These are phyloP conservation scores for Mortierella sp. DNA, from an alignment of 371 early-diverging fungal genomes.

Conservation along the genomic window DNA sequence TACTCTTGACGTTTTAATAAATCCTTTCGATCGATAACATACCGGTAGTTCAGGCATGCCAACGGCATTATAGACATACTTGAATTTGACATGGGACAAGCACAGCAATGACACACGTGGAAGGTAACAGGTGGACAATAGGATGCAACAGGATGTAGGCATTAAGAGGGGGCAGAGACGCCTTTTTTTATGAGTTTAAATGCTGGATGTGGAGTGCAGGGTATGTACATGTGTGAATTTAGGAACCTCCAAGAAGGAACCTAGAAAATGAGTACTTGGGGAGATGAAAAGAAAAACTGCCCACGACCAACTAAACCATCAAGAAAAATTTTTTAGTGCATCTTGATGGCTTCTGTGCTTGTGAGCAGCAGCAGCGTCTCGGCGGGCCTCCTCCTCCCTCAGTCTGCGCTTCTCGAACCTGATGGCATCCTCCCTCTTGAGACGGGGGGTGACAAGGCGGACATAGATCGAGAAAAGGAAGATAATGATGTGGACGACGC, in stretches of 20 bases:
- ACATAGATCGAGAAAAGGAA: conserved; percentile 45
- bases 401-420: background rate
- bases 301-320: background rate
- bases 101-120: background rate
- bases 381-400: background rate
- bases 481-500: conserved; percentile 51
- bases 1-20: background rate
- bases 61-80: too few species aligned
- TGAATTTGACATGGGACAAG: background rate
- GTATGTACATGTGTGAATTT: background rate
- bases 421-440: conserved; percentile 27
- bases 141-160: background rate
- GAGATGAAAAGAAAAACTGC: background rate
- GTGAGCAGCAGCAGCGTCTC: background rate
- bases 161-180: background rate
- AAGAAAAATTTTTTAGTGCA: background rate
- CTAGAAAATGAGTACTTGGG: conserved; percentile 3
- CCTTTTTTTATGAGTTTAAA: background rate
- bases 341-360: background rate
- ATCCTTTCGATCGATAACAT: too few species aligned
- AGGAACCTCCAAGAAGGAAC: background rate
- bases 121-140: background rate
- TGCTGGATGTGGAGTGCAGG: background rate
- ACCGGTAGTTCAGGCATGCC: too few species aligned
- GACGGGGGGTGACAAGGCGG: conserved; percentile 33